Evolutionary conservation across 78 protist species (phyloP).

Genomic region (Dictyostelium brefeldianum): DNA sequence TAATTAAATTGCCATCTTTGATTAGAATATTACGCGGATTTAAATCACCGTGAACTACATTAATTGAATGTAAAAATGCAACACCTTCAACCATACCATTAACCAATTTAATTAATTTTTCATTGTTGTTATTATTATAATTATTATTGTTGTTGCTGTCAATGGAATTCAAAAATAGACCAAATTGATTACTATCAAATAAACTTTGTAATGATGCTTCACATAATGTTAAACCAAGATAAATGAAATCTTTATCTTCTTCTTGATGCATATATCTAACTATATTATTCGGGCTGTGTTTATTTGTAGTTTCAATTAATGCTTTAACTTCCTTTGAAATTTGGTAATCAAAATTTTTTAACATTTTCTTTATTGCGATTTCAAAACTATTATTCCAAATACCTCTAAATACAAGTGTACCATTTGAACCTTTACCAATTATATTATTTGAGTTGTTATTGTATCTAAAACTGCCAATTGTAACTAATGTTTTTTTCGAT

Average conservation of each 20-base stretch:
- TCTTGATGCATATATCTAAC: constrained; percentile 52
- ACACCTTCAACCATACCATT: constrained; percentile 44
- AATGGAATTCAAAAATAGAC: no score
- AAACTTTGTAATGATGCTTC: constrained; percentile 42
- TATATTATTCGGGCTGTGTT: neutral
- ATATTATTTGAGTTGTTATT: constrained; percentile 8
- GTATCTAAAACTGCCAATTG: constrained; percentile 50
- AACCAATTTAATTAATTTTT: neutral
- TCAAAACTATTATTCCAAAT: constrained; percentile 50
- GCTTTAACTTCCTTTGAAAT: constrained; percentile 34
- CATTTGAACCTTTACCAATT: constrained; percentile 66
- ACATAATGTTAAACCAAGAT: constrained; percentile 45
- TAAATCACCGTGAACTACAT: constrained; percentile 65
- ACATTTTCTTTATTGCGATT: constrained; percentile 54
- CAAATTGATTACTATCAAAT: neutral
- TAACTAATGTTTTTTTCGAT: no score
- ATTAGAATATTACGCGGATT: constrained; percentile 65
- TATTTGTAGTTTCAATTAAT: constrained; percentile 14
- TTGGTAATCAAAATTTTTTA: constrained; percentile 26
- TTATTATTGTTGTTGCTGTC: no score
- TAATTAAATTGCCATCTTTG: no score
- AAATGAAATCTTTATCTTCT: constrained; percentile 24
- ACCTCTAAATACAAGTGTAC: constrained; percentile 56
- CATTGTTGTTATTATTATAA: no score
- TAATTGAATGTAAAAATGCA: constrained; percentile 4